phyloP scores from a whole-genome alignment of 106 monocot genomes.

The Allium fistulosum region DNA sequence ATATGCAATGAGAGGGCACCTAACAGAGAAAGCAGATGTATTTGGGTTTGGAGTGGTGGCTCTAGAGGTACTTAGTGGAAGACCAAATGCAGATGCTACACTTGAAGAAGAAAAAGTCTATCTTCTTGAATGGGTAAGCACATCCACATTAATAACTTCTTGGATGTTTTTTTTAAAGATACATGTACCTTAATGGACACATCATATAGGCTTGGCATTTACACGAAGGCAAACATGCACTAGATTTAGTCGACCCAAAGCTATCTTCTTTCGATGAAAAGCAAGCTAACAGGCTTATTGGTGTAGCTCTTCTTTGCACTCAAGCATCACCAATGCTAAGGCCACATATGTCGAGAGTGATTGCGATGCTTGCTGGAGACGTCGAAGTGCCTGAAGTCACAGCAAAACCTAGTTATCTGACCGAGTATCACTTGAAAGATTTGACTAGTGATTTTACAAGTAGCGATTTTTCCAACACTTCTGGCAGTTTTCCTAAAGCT shows the following conservation, averaged over 20 bases:
- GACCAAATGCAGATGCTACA: conserved; percentile 39
- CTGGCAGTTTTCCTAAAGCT: too few species aligned
- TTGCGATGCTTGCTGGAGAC: conserved; percentile 84
- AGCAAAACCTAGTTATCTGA: conserved; percentile 59
- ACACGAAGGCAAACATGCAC: conserved; percentile 37
- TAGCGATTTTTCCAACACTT: conserved; percentile 9
- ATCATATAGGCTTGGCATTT: conserved; percentile 53
- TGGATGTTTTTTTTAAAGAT: background rate
- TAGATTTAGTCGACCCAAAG: conserved; percentile 57
- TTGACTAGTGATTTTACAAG: conserved; percentile 19
- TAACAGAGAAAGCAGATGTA: conserved; percentile 91
- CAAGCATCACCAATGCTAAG: conserved; percentile 58
- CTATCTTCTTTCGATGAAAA: conserved; percentile 26
- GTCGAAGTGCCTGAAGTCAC: conserved; percentile 39
- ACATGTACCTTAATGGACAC: background rate
- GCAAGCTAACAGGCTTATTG: conserved; percentile 40
- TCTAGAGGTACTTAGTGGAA: conserved; percentile 62
- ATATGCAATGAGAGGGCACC: conserved; percentile 90
- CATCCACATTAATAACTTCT: background rate
- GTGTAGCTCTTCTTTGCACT: conserved; percentile 75
- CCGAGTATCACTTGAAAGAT: conserved; percentile 70
- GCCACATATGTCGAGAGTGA: conserved; percentile 80
- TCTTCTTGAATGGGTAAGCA: conserved; percentile 84
- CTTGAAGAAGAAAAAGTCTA: conserved; percentile 47
- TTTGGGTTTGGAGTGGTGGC: conserved; percentile 77